Percentiles rank a stretch among this genome's conserved stretches.
phyloP scores from a whole-genome alignment of 225 moss, liverwort and hornwort species.

The Climacium dendroides region DNA sequence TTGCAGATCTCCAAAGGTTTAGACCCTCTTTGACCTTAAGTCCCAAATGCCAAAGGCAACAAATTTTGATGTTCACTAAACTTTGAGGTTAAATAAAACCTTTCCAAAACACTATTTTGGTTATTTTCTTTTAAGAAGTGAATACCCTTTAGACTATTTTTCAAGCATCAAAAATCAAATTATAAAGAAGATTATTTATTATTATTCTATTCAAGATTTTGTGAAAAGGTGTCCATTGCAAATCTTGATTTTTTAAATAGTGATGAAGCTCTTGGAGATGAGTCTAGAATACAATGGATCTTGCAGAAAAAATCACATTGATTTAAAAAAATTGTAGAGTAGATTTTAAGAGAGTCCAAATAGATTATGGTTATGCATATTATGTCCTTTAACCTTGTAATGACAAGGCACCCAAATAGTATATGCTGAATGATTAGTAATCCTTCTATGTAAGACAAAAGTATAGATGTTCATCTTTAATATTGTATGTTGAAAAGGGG shows the following conservation, averaged over 20 bases:
- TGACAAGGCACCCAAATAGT: accelerated
- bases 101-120: not conserved
- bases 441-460: not conserved
- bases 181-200: not conserved
- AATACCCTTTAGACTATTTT: not conserved
- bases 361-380: not conserved
- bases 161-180: not conserved
- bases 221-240: not conserved
- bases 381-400: not conserved
- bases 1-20: not conserved
- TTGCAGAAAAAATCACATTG: not conserved
- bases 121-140: no score
- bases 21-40: accelerated
- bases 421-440: not conserved
- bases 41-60: not conserved
- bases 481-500: no score
- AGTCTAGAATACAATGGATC: not conserved
- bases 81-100: not conserved
- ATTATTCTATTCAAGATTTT: not conserved
- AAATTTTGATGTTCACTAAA: not conserved
- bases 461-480: not conserved
- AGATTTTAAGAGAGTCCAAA: not conserved
- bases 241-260: no score
- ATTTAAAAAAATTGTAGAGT: not conserved
- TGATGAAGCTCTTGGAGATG: not conserved